Evolutionary conservation across 225 moss, liverwort and hornwort species (phyloP), one percentile per base, ranked within the genome.

Genomic region (Polytrichum commune): DNA sequence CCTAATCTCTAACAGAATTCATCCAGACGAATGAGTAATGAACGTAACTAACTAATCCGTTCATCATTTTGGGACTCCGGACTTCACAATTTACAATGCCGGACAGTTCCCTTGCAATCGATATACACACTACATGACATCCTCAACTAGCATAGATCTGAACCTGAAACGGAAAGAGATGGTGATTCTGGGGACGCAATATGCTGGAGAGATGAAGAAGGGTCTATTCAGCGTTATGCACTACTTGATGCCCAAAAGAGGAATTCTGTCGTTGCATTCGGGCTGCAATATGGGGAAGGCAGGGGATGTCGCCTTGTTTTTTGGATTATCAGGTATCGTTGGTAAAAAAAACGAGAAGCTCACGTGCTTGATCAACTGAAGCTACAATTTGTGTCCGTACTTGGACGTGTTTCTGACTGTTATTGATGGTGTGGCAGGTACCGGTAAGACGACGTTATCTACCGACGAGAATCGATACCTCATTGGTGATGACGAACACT

Each of bases 191-290:
- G 98, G 98, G 69, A 98, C 98, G 81, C 98, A 98, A 86, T 98
- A 98, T 90, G 98, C 98, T 80, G 98, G 98, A 93, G 98, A 98
- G 93, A 98, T 98, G 98, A 98, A 98, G 98, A 98, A 98, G 95
- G 98, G 98, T 93, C 93, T 98, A 27, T 98, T 98, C 95, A 95
- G 98, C 91, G n/a, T 98, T 81, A 98, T 98, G 98, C 98, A 98
- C 91, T 98, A 95, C 85, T 72, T 98, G 90, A 98, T 98, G 98
- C 98, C 98, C 82, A 82, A 87, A 85, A 95, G 91, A 87, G 98
- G 98, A 87, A 98, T 98, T 78, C 89, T 98, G 74, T 95, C 95
- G 79, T 93, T 98, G 85, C 98, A 98, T 79, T 98, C 98, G 78
- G 98, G 98, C 84, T 91, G 90, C 95, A 98, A 98, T 91, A 91